These are phyloP conservation scores for Candida methanosorbosa DNA, from an alignment of 805 yeast species.

Conservation along the genomic window DNA sequence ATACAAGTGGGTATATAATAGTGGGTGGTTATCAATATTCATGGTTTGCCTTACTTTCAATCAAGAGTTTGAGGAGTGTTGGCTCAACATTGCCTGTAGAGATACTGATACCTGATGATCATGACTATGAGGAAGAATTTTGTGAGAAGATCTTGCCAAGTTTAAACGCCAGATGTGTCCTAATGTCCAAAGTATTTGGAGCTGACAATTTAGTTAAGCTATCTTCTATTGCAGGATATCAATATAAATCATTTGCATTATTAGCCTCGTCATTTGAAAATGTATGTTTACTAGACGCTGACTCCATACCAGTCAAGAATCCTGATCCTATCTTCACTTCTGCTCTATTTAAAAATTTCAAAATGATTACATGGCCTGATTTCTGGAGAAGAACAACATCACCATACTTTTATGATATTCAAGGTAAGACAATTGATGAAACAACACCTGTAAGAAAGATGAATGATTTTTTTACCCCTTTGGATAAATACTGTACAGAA, in stretches of 20 bases:
- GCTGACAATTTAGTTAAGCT: slow-evolving; percentile 9
- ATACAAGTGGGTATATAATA: slow-evolving; percentile 26
- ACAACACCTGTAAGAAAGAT: slow-evolving; percentile 16
- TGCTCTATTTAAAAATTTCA: slow-evolving; percentile 37
- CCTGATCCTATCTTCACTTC: slow-evolving; percentile 27
- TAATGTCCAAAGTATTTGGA: slow-evolving; percentile 28
- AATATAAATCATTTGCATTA: slow-evolving; percentile 33
- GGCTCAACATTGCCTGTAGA: slow-evolving; percentile 38
- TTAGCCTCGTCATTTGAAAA: slow-evolving; percentile 37
- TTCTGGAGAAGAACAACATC: slow-evolving; percentile 66
- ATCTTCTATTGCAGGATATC: slow-evolving; percentile 24
- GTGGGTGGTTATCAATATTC: slow-evolving; percentile 37
- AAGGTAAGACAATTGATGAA: slow-evolving; percentile 9
- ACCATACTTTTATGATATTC: slow-evolving; percentile 41
- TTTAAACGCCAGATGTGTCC: slow-evolving; percentile 34
- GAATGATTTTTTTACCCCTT: slow-evolving; percentile 18
- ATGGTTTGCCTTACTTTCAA: slow-evolving; percentile 30
- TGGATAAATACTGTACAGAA: too few species aligned
- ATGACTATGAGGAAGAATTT: slow-evolving; percentile 30
- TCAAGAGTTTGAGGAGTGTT: slow-evolving; percentile 31
- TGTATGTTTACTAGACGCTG: slow-evolving; percentile 37
- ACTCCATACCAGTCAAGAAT: slow-evolving; percentile 33
- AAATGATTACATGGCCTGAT: slow-evolving; percentile 69
- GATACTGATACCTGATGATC: slow-evolving; percentile 29
- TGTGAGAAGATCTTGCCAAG: slow-evolving; percentile 31